These are phyloP conservation scores for Yamadazyma paraphyllophila DNA, from an alignment of 805 yeast species.

Conservation along the genomic window DNA sequence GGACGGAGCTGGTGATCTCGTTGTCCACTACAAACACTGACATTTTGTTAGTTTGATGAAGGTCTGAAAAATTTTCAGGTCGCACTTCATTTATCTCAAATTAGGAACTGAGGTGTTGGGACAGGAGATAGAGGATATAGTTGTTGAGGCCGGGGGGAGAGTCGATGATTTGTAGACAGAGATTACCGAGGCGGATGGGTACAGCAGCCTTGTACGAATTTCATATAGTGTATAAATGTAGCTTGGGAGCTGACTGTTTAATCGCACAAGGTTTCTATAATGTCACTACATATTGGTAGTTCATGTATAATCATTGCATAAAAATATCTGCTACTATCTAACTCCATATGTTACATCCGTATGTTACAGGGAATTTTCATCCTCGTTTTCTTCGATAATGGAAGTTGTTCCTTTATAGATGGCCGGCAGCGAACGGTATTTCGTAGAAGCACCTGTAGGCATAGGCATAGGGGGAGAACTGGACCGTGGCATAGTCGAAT, in stretches of 20 bases:
- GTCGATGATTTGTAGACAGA: no score
- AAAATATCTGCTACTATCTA: no score
- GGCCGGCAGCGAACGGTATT: slow-evolving; percentile 5
- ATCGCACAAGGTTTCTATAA: no score
- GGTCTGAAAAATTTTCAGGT: slow-evolving; percentile 5
- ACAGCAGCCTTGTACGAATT: no score
- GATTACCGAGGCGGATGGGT: no score
- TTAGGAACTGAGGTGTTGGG: no score
- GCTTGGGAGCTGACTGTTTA: no score
- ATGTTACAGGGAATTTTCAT: slow-evolving; percentile 10
- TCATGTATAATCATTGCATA: no score
- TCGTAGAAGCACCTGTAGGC: slow-evolving; percentile 1
- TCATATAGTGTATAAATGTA: no score
- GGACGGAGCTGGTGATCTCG: slow-evolving; percentile 39
- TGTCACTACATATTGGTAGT: no score
- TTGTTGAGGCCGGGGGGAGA: no score
- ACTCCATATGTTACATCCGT: not conserved
- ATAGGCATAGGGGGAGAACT: slow-evolving; percentile 12
- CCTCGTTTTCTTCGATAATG: slow-evolving; percentile 19
- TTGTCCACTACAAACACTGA: slow-evolving; percentile 45
- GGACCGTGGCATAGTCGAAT: slow-evolving; percentile 3
- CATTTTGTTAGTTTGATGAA: slow-evolving; percentile 20
- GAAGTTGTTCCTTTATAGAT: slow-evolving; percentile 4
- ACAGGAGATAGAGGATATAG: no score
- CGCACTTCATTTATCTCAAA: not conserved